Evolutionary conservation across 2,329 filamentous ascomycete genomes (phyloP), one percentile per base, ranked within the genome.

Genomic region (Grosmannia serpens): DNA sequence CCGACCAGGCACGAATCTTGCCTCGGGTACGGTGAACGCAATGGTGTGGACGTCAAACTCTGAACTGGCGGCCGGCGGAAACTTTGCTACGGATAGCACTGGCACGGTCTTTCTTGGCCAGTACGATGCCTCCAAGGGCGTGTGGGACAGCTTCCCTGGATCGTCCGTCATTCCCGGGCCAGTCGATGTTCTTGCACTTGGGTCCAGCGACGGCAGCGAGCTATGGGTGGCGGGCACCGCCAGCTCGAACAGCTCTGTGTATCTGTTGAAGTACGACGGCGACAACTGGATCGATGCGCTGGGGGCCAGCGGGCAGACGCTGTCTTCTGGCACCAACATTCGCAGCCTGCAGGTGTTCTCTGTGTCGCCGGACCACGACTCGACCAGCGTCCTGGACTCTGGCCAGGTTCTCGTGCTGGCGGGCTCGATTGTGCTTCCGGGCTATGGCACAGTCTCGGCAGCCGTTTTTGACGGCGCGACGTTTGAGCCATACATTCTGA

Each of bases 391-490:
- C 8, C 73, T 99, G 20, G 78, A 84, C 56, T 72, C 79, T 22
- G 77, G 84, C 62, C 84, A 94, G 69, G 80, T 84, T 4, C 81
- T 99, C 41, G 80, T 99, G 72, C 76, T 97, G 55, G 89, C 89
- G n/a, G 94, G 94, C 46, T 82, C 87, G 57, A 82, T 99, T 64
- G 80, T 84, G 63, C 78, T 97, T 22, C 83, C 87, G 0, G 75
- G 75, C 54, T 91, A 91, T 68, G 91, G 92, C 60, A 86, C 85
- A 59, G 89, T 87, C 7, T 95, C 92, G 17, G 91, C 89, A 10
- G 92, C 86, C 9, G 75, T 96, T 31, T 99, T 88, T 75, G 89
- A 97, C 67, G 94, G 94, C 65, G 89, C 85, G 13, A 74, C 77
- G 3, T 84, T 92, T 68, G 77, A 78, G 56, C 92, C 94, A 0